Conservation (phyloP, 331 rosid species). For the Saraca asoca region DNA sequence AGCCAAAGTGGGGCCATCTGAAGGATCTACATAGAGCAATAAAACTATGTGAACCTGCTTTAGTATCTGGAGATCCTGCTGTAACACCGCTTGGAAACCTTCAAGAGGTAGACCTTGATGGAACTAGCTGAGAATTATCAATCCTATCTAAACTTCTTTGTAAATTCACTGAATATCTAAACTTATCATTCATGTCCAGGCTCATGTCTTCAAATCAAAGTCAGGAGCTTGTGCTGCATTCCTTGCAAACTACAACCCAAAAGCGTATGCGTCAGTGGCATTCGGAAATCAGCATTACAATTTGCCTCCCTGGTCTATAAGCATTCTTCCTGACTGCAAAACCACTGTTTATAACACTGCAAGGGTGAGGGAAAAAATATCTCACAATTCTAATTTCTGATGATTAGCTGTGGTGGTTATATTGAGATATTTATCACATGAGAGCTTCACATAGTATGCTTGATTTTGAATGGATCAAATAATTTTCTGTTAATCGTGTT, state of each 20-base stretch:
- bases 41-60: slow-evolving; percentile 88
- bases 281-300: slow-evolving; percentile 83
- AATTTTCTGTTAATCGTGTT: not conserved
- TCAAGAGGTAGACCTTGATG: slow-evolving; percentile 62
- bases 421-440: not conserved
- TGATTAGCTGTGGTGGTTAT: not conserved
- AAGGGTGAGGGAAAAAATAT: slow-evolving; percentile 63
- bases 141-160: slow-evolving; percentile 20
- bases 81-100: slow-evolving; percentile 69
- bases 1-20: slow-evolving; percentile 98
- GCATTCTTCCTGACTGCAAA: slow-evolving; percentile 97
- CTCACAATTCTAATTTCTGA: slow-evolving; percentile 1
- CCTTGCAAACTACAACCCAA: slow-evolving; percentile 76
- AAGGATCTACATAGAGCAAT: slow-evolving; percentile 93
- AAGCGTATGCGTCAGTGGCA: slow-evolving; percentile 65
- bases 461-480: not conserved
- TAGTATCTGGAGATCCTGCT: slow-evolving; percentile 71
- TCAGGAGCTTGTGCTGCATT: slow-evolving; percentile 96
- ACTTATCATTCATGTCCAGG: slow-evolving; percentile 45
- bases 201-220: slow-evolving; percentile 80
- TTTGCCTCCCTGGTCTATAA: slow-evolving; percentile 97
- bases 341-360: slow-evolving; percentile 93
- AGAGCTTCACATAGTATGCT: not conserved
- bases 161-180: slow-evolving; percentile 23
- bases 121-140: slow-evolving; percentile 7